These are phyloP conservation scores for Fusarium sp. DNA, from an alignment of 2,329 filamentous ascomycete species.

Conservation along the genomic window DNA sequence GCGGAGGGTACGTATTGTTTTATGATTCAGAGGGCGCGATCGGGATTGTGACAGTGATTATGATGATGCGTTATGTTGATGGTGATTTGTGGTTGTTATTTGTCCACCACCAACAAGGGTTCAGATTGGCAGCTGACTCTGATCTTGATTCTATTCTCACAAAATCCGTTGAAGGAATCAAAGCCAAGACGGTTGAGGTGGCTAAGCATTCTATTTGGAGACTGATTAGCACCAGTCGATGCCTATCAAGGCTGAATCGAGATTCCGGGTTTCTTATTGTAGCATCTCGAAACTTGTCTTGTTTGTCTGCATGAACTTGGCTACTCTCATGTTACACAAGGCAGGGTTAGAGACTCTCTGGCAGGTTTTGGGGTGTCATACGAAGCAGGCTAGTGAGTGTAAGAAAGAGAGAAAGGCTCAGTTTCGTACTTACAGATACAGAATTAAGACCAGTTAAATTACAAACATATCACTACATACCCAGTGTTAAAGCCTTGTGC, in stretches of 20 bases:
- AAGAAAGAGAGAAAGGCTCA: not conserved
- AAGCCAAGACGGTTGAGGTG: not conserved
- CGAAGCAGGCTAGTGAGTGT: not conserved
- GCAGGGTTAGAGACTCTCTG: not conserved
- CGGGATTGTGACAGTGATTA: slow-evolving; percentile 10
- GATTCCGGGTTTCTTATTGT: slow-evolving; percentile 17
- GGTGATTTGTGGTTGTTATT: slow-evolving; percentile 16
- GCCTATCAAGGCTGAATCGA: slow-evolving; percentile 25
- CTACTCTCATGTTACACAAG: slow-evolving; percentile 19
- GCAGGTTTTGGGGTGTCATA: not conserved
- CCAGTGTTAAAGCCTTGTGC: too few species aligned
- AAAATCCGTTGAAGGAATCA: not conserved
- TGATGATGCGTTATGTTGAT: slow-evolving; percentile 12
- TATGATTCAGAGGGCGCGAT: slow-evolving; percentile 16
- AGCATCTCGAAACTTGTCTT: slow-evolving; percentile 23
- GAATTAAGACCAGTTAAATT: not conserved
- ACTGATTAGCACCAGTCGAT: not conserved
- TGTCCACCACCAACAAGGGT: slow-evolving; percentile 3
- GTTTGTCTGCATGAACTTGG: slow-evolving; percentile 22
- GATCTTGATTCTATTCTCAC: not conserved
- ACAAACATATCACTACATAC: not conserved
- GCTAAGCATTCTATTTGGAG: slow-evolving; percentile 6
- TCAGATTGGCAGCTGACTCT: slow-evolving; percentile 9
- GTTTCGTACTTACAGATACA: too few species aligned
- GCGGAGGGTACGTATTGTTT: slow-evolving; percentile 13